Conservation (phyloP, 129 eudicot species). For the Rutidosis leptorrhynchoides region DNA sequence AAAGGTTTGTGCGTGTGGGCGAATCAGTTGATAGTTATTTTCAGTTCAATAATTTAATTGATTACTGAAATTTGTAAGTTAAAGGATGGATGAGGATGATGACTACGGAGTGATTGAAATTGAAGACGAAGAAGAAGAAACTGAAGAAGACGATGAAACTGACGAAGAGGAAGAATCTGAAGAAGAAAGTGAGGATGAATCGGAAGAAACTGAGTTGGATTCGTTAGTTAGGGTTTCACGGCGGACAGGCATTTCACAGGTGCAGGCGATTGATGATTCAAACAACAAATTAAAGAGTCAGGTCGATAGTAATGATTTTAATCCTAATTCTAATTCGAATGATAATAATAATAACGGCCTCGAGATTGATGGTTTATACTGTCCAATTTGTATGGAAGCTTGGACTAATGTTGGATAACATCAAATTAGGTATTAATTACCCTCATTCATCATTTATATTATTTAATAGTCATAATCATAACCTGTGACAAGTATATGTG, state of each 20-base stretch:
- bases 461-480: neutral
- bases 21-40: too few relatives aligned
- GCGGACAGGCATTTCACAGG: neutral
- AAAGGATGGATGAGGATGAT: too few relatives aligned
- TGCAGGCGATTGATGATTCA: too few relatives aligned
- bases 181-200: neutral
- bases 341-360: neutral
- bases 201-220: neutral
- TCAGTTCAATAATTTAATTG: too few relatives aligned
- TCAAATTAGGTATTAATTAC: conserved; percentile 48
- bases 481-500: conserved; percentile 8
- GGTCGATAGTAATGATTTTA: too few relatives aligned
- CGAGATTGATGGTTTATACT: conserved; percentile 64
- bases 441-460: neutral
- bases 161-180: neutral
- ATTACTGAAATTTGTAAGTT: too few relatives aligned
- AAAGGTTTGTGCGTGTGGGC: too few relatives aligned
- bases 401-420: conserved; percentile 66
- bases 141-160: neutral
- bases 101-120: too few relatives aligned
- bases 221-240: neutral
- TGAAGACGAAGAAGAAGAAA: too few relatives aligned
- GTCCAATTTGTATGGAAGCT: conserved; percentile 80
- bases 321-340: neutral
- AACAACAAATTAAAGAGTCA: neutral